Conservation (phyloP, 345 rosid genomes). For the Eucalyptus viminalis region DNA sequence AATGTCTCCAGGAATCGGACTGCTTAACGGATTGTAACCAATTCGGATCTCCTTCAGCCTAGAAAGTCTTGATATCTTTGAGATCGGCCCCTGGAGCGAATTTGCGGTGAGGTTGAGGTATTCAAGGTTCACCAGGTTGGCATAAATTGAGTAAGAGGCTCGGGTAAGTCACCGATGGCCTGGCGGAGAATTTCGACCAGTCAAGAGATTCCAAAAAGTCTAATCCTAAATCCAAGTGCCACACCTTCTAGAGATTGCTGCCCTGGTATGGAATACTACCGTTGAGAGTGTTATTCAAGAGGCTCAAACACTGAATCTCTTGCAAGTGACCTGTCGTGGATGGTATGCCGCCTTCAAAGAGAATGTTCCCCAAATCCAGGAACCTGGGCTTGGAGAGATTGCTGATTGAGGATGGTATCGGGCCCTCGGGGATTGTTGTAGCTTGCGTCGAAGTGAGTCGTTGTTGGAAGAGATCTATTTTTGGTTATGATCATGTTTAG, state of each 20-base stretch:
- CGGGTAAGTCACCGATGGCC: constrained; percentile 34
- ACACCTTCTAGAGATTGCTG: constrained; percentile 23
- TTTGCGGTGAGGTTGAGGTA: neutral
- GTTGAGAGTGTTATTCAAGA: no score
- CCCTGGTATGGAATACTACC: constrained; percentile 21
- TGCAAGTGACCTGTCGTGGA: neutral
- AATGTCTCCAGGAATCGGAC: constrained; percentile 24
- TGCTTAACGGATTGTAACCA: constrained; percentile 13
- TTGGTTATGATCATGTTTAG: no score
- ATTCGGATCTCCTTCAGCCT: constrained; percentile 3
- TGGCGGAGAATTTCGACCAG: constrained; percentile 32
- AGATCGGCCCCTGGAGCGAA: no score
- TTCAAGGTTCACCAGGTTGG: neutral
- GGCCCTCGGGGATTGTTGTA: constrained; percentile 25
- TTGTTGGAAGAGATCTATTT: no score
- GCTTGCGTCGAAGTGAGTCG: constrained; percentile 33
- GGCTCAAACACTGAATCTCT: no score
- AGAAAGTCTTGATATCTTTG: no score
- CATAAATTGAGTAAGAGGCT: constrained; percentile 12
- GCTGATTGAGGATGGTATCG: neutral
- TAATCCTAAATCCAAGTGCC: constrained; percentile 43
- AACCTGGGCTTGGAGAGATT: neutral
- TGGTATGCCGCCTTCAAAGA: neutral
- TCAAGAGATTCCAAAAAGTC: constrained; percentile 33
- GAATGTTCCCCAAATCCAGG: neutral